These are phyloP conservation scores for Aspergillus pseudotamarii DNA, from an alignment of 2,329 filamentous ascomycete species.

Conservation along the genomic window DNA sequence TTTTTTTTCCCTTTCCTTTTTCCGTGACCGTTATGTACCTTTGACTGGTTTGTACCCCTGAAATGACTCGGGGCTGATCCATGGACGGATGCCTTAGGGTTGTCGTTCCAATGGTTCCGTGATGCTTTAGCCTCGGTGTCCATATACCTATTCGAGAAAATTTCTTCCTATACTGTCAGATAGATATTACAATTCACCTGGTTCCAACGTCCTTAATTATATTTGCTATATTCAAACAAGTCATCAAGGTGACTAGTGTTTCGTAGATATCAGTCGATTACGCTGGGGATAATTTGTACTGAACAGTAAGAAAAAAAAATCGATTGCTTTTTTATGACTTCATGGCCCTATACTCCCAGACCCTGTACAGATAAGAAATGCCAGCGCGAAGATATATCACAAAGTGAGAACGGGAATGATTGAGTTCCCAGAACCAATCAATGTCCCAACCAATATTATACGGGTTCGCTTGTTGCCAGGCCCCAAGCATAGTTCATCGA, in stretches of 20 bases:
- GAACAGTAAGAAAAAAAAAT: neutral
- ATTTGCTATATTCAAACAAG: neutral
- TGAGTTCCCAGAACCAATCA: neutral
- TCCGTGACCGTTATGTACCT: neutral
- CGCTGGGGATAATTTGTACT: neutral
- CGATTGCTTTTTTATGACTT: slow-evolving; percentile 14
- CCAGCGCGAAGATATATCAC: slow-evolving; percentile 6
- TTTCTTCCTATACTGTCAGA: neutral
- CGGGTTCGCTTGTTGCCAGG: neutral
- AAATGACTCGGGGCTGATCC: neutral
- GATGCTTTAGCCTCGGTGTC: neutral
- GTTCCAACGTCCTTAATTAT: neutral
- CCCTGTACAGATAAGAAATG: slow-evolving; percentile 15
- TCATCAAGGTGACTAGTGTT: neutral
- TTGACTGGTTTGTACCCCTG: neutral
- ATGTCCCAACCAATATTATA: slow-evolving; percentile 6
- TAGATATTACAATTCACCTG: neutral
- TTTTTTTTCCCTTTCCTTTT: too few species aligned
- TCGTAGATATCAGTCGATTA: neutral
- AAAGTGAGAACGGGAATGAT: neutral
- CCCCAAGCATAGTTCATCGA: neutral
- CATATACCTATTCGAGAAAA: neutral
- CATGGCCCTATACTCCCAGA: slow-evolving; percentile 12
- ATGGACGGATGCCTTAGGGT: slow-evolving; percentile 1
- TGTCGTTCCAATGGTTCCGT: slow-evolving; percentile 1